These are phyloP conservation scores for Agaricus bisporus DNA, from an alignment of 768 basidiomycete genomes.

Conservation along the genomic window DNA sequence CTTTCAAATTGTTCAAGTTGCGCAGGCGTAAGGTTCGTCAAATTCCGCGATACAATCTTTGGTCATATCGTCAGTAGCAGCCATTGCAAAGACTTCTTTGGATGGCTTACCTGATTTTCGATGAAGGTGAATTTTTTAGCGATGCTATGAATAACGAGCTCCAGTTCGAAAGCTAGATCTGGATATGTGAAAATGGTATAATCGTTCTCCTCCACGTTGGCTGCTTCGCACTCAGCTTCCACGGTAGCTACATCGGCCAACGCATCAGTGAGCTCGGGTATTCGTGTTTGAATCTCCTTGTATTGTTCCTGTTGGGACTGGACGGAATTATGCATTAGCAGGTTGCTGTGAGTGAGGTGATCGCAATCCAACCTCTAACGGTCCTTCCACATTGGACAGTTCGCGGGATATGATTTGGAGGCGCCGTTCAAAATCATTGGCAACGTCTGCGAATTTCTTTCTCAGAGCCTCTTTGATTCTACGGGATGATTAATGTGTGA, in stretches of 20 bases:
- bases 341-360: not conserved
- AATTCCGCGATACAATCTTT: conserved; percentile 89
- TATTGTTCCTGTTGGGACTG: conserved; percentile 74
- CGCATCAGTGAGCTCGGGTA: conserved; percentile 58
- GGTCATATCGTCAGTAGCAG: conserved; percentile 1
- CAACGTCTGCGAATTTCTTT: conserved; percentile 70
- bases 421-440: conserved; percentile 69
- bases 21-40: conserved; percentile 92
- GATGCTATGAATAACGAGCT: conserved; percentile 73
- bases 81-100: not conserved
- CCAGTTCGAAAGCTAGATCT: conserved; percentile 87
- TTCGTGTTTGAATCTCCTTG: conserved; percentile 54
- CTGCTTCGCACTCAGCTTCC: conserved; percentile 73
- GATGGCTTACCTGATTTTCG: conserved; percentile 76
- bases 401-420: conserved; percentile 63
- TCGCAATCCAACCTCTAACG: conserved; percentile 56
- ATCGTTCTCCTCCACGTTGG: conserved; percentile 97
- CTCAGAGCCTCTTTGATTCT: conserved; percentile 82
- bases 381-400: conserved; percentile 69
- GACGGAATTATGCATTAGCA: not conserved
- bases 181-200: conserved; percentile 86
- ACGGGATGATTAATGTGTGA: conserved; percentile 4
- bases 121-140: conserved; percentile 92
- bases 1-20: conserved; percentile 95
- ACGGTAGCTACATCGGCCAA: conserved; percentile 51